phyloP scores from a whole-genome alignment of 2,329 filamentous ascomycete genomes.

The Colletotrichum spaethianum region DNA sequence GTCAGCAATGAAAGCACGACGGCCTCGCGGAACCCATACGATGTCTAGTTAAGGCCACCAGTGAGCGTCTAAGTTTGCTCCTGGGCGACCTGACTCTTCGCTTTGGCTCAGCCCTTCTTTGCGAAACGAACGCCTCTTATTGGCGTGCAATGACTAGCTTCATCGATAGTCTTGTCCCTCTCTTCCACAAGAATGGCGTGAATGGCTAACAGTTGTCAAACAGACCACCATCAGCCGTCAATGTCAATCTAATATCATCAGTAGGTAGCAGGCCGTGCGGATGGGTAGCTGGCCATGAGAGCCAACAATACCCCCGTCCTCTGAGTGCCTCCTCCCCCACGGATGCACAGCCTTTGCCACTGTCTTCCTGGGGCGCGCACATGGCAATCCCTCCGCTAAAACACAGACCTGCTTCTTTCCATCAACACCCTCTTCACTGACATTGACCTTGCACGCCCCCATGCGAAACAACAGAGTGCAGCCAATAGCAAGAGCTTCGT shows the following conservation, averaged over 20 bases:
- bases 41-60: conserved; percentile 3
- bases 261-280: not conserved
- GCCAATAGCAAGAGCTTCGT: conserved; percentile 30
- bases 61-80: not conserved
- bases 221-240: not conserved
- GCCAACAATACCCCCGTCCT: not conserved
- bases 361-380: conserved; percentile 37
- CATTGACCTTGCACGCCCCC: conserved; percentile 35
- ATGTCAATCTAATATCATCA: not conserved
- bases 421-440: conserved; percentile 28
- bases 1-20: conserved; percentile 3
- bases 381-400: conserved; percentile 36
- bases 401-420: conserved; percentile 31
- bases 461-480: conserved; percentile 33
- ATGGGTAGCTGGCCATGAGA: not conserved
- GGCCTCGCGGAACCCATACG: conserved; percentile 17
- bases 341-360: conserved; percentile 35
- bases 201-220: conserved; percentile 4
- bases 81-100: conserved; percentile 3
- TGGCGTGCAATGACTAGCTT: conserved; percentile 15
- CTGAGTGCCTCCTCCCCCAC: conserved; percentile 15
- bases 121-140: not conserved
- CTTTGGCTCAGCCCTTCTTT: conserved; percentile 22
- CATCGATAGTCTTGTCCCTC: conserved; percentile 24
- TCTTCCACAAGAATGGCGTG: conserved; percentile 4